Evolutionary conservation across 2,329 filamentous ascomycete genomes (phyloP), one percentile per base, ranked within the genome.

Genomic region (Teratosphaeria destructans): DNA sequence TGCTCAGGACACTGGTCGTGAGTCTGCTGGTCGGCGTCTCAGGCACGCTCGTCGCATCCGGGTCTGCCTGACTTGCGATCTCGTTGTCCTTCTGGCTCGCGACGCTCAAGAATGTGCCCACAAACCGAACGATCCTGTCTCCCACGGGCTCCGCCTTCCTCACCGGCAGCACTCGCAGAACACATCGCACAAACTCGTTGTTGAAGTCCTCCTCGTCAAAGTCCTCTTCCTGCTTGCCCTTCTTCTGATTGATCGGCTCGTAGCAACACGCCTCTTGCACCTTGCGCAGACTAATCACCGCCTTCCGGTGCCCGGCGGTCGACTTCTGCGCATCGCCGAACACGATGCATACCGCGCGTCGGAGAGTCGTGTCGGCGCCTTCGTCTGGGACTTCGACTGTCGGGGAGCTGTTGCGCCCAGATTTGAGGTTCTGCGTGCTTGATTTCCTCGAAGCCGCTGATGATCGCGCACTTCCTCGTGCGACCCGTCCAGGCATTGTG

Each of bases 71-170:
- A 34, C 59, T 61, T 1, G 67, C 61, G 23, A 71, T 66, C 60
- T 70, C 69, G 27, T 65, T 70, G 79, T 81, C 81, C 70, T 84
- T 86, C 60, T 84, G 81, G 16, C 77, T 77, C 1, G 83, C 80
- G 70, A 91, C 83, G 64, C 85, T 85, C 67, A 99, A 76, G 73
- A 95, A 99, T 49, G 90, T 78, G n/a, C 89, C 90, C 62, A 95
- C 77, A 71, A 99, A 99, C 54, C 89, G 84, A 60, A 97, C 83
- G 16, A 88, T 82, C 67, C 89, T 86, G 72, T 97, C 93, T 27
- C 91, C 94, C 1, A 89, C 92, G 14, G 83, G 81, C 76, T 99
- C 94, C 43, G 89, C 87, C 79, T 96, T 97, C 79, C 93, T 95
- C 60, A 97, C 86, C 1, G 87, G 84, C 78, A 99, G 83, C 56